Evolutionary conservation across 2,329 filamentous ascomycete species (phyloP), one percentile per base, ranked within the genome.

Genomic region (Curvularia verruculosa): DNA sequence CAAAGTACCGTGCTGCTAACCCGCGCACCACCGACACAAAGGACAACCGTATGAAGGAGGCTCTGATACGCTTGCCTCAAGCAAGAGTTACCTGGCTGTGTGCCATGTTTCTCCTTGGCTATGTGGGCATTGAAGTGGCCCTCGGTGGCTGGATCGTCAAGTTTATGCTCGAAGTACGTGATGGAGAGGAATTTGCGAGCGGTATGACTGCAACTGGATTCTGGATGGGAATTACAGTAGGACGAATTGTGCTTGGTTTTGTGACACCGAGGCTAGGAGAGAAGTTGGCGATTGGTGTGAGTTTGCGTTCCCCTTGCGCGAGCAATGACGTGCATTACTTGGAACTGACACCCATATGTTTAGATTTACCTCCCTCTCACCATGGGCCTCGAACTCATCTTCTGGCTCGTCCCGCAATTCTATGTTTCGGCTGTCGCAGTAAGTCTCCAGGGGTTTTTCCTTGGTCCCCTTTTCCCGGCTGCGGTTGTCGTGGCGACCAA

Each of bases 381-480:
- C 13, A 84, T 91, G 50, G 85, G 68, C 0, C 81, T 92, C 28
- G 83, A 92, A 69, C 78, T 95, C 2, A 75, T 93, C 56, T 91
- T 93, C 78, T 95, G 91, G 91, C 85, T 93, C 3, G 87, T 95
- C 0, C 90, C 90, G 0, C 85, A 85, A 54, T 91, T 94, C 70
- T 83, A 89, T 58, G 87, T 89, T 26, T 90, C 89, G 0, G 86
- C 89, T 8, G 81, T 92, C 13, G 87, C 89, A 24, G 88, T 92
- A 21, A 81, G 85, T 0, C 76, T 93, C 0, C 82, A 92, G 56
- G 91, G 91, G 0, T 91, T 94, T 80, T 91, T 93, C 68, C 81
- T 94, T 0, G 91, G 91, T 0, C 91, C 91, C 0, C 75, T 95
- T 19, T 95, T 93, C 70, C 90, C 91, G 0, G 89, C 87, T 1